phyloP scores from a whole-genome alignment of 768 basidiomycete genomes.

The Lactifluus pinguis region DNA sequence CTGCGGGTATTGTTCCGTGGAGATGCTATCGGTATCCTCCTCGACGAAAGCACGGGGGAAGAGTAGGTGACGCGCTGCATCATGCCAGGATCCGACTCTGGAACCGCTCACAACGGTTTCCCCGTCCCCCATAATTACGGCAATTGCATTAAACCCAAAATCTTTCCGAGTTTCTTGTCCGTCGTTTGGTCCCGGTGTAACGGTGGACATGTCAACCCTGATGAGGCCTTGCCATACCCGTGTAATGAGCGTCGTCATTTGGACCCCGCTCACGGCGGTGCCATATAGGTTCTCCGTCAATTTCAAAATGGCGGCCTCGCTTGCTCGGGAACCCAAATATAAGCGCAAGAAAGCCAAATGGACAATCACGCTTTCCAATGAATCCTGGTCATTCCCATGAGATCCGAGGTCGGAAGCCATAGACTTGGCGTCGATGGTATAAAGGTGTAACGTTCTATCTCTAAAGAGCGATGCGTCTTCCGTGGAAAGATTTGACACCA shows the following conservation, averaged over 20 bases:
- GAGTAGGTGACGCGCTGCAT: slow-evolving; percentile 79
- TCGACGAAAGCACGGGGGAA: slow-evolving; percentile 78
- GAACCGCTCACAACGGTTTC: slow-evolving; percentile 54
- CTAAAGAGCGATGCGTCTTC: slow-evolving; percentile 38
- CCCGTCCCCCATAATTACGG: slow-evolving; percentile 50
- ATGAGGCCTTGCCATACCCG: slow-evolving; percentile 59
- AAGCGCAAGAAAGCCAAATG: slow-evolving; percentile 80
- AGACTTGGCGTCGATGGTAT: slow-evolving; percentile 47
- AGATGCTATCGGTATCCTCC: slow-evolving; percentile 26
- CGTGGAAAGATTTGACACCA: slow-evolving; percentile 55
- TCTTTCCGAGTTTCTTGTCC: slow-evolving; percentile 35
- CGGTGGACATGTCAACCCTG: slow-evolving; percentile 34
- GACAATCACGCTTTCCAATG: slow-evolving; percentile 48
- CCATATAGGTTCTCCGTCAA: slow-evolving; percentile 41
- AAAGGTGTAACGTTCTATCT: slow-evolving; percentile 48
- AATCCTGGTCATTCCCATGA: slow-evolving; percentile 30
- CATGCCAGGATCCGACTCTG: slow-evolving; percentile 65
- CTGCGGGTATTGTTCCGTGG: slow-evolving; percentile 41
- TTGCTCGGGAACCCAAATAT: slow-evolving; percentile 62
- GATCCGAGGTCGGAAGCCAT: slow-evolving; percentile 38
- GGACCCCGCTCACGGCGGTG: slow-evolving; percentile 38
- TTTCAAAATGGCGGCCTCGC: slow-evolving; percentile 42
- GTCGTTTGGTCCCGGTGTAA: slow-evolving; percentile 15
- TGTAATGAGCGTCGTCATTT: slow-evolving; percentile 44
- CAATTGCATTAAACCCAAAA: slow-evolving; percentile 69